phyloP scores from a whole-genome alignment of 2,329 filamentous ascomycete species.

The Pseudogymnoascus sp. region DNA sequence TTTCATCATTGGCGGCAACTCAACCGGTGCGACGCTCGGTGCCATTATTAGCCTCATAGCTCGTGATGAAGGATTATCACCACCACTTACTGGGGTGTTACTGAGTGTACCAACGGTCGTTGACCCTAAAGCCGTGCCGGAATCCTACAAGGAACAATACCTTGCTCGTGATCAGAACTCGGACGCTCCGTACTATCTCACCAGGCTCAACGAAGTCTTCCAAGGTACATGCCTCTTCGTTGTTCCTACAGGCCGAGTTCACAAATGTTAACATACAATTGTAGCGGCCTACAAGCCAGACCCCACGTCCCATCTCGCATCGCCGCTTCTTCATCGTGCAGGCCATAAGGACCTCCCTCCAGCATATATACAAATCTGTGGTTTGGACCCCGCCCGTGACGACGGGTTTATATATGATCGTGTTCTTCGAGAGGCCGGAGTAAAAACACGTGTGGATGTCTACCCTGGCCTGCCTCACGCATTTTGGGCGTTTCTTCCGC shows the following conservation, averaged over 20 bases:
- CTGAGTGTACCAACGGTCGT: constrained; percentile 2
- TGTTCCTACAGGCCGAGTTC: neutral
- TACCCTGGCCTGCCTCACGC: constrained; percentile 30
- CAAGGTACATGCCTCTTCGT: neutral
- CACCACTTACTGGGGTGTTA: constrained; percentile 35
- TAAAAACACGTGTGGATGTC: constrained; percentile 26
- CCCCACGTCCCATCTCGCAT: neutral
- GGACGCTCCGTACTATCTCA: neutral
- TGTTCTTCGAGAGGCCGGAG: constrained; percentile 30
- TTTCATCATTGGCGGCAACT: constrained; percentile 41
- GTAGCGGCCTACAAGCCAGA: neutral
- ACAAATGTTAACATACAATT: neutral
- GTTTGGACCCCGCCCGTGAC: constrained; percentile 41
- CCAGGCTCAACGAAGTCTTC: neutral
- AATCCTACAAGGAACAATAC: neutral
- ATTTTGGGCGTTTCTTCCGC: constrained; percentile 25
- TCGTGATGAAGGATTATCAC: constrained; percentile 32
- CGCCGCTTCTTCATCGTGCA: constrained; percentile 12
- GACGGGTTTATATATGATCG: constrained; percentile 44
- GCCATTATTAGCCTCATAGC: constrained; percentile 33
- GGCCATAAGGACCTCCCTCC: constrained; percentile 31
- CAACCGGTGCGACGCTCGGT: constrained; percentile 36
- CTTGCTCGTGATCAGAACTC: neutral
- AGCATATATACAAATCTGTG: constrained; percentile 41
- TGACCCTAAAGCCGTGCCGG: neutral